These are phyloP conservation scores for Arctostaphylos glauca DNA, from an alignment of 148 eudicot genomes.

Conservation along the genomic window DNA sequence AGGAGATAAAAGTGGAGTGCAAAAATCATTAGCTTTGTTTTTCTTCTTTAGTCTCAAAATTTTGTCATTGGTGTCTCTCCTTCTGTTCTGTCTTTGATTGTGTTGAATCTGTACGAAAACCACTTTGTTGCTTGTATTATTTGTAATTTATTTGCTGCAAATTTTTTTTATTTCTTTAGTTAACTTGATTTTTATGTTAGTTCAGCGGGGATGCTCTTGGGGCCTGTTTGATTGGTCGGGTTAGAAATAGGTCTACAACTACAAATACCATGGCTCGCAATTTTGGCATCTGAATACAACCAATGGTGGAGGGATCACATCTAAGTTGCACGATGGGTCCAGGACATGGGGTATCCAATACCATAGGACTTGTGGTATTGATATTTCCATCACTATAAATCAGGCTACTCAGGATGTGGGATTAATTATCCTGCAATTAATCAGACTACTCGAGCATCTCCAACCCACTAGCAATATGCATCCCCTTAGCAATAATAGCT, in stretches of 20 bases:
- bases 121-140: neutral
- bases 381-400: neutral
- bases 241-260: neutral
- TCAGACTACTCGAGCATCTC: no score
- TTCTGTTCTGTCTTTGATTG: neutral
- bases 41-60: neutral
- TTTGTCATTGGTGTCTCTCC: neutral
- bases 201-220: conserved; percentile 1
- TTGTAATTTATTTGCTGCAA: neutral
- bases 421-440: neutral
- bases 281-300: neutral
- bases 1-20: no score
- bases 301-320: neutral
- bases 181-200: neutral
- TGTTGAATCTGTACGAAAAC: neutral
- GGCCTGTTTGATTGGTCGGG: neutral
- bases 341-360: neutral
- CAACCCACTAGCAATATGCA: no score
- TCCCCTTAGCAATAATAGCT: no score
- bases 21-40: neutral
- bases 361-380: neutral
- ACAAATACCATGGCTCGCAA: neutral
- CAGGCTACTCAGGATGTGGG: neutral
- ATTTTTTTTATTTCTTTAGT: neutral
- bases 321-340: neutral